These are phyloP conservation scores for Yarrowia phangngaensis DNA, from an alignment of 805 yeast genomes.

Conservation along the genomic window DNA sequence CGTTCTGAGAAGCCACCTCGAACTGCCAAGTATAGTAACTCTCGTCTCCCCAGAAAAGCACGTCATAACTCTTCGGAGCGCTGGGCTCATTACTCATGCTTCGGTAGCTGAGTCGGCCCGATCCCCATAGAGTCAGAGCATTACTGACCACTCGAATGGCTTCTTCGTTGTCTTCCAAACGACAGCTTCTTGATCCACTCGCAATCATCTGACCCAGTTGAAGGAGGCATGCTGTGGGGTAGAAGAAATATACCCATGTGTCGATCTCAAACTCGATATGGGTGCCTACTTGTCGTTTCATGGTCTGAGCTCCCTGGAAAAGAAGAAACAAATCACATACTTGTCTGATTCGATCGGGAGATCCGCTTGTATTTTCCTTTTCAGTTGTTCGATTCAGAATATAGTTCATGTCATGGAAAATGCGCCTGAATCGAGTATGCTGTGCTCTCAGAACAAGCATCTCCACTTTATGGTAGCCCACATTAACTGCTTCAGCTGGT, in stretches of 20 bases:
- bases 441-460: constrained; percentile 9
- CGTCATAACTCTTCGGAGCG: constrained; percentile 30
- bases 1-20: constrained; percentile 47
- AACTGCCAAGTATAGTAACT: constrained; percentile 40
- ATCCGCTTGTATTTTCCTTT: constrained; percentile 46
- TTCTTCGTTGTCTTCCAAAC: constrained; percentile 25
- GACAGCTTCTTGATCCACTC: constrained; percentile 34
- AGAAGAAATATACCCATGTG: constrained; percentile 70
- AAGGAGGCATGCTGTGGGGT: constrained; percentile 62
- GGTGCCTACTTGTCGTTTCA: constrained; percentile 66
- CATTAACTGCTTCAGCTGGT: constrained; percentile 18
- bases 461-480: constrained; percentile 23
- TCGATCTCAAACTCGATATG: constrained; percentile 91
- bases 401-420: constrained; percentile 75
- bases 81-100: constrained; percentile 32
- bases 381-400: constrained; percentile 66
- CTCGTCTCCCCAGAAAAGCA: constrained; percentile 29
- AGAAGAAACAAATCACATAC: constrained; percentile 61
- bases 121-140: constrained; percentile 35
- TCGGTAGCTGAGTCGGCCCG: constrained; percentile 30
- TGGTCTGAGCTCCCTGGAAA: constrained; percentile 74
- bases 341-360: constrained; percentile 50
- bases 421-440: constrained; percentile 72
- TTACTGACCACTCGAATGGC: constrained; percentile 34
- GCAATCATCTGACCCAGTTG: constrained; percentile 45